Base-by-base conservation (phyloP, 345 rosid species). In the Draba incana region DNA sequence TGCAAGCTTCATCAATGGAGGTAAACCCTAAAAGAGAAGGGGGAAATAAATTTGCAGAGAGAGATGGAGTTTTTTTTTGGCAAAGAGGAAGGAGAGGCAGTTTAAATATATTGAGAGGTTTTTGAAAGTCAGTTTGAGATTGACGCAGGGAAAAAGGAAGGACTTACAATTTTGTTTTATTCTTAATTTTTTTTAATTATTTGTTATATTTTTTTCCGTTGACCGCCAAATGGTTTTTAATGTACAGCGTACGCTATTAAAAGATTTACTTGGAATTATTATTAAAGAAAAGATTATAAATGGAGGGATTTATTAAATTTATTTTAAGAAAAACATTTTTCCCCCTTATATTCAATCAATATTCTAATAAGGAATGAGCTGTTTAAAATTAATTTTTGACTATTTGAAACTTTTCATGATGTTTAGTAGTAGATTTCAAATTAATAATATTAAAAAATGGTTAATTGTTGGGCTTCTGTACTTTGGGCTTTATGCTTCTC, bases 1-100 rank as follows among this genome's bases (percentile, higher is more conserved):
- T 84, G 85, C 97, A 91, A 47, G 96, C 95, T 87, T 91, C 81
- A 54, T n/a, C 52, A 56, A 58, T 57, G 65, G 73, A 56, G 75
- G 62, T 43, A 76, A 82, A 79, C 84, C 86, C 85, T 77, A 76
- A 57, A 30, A 5, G 33, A 30, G 30, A 27, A 27, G 7, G 33
- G 33, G 33, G 6, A 47, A 50, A 47, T 44, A 38, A 37, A 25
- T 47, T 38, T 69, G 60, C 66, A 71, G 79, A 71, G 75, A 24
- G 65, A 7, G 35, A 4, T 3, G 4, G 30, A 27, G 30, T 27
- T 27, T 27, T 27, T 27, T 27, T 54, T 61, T 60, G 3, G 20
- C 20, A 64, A 57, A 56, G 71, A 2, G 23, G 10, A 50, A 57
- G 66, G 33, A 27, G 72, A 59, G 31, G 60, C 57, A 50, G 14